Evolutionary conservation across 2,329 filamentous ascomycete species (phyloP).

Genomic region (Colletotrichum higginsianum): DNA sequence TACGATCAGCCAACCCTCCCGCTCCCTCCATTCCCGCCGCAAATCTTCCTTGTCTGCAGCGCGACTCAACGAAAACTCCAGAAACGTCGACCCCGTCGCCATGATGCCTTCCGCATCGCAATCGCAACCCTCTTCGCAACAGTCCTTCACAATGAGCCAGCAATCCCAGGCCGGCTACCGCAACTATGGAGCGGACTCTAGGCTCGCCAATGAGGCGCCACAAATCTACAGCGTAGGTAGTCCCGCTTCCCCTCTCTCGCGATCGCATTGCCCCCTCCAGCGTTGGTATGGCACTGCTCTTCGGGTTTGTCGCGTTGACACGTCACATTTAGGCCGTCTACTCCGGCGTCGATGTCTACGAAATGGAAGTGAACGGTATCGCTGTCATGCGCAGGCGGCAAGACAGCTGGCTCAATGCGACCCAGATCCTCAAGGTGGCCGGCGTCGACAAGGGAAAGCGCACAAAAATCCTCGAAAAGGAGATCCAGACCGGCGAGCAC

Average conservation of each 20-base stretch:
- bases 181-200: constrained; percentile 54
- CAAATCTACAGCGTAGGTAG: constrained; percentile 74
- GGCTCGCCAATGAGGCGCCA: constrained; percentile 59
- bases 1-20: constrained; percentile 25
- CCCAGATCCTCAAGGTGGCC: constrained; percentile 97
- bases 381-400: constrained; percentile 96
- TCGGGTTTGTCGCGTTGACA: constrained; percentile 19
- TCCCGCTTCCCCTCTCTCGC: neutral
- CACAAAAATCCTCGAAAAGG: constrained; percentile 97
- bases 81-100: constrained; percentile 16
- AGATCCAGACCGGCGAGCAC: constrained; percentile 95
- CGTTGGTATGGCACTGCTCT: neutral
- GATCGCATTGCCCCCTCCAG: neutral
- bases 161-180: constrained; percentile 63
- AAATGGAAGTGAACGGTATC: constrained; percentile 96
- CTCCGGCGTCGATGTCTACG: constrained; percentile 95
- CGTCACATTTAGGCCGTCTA: constrained; percentile 78
- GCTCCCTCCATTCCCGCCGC: constrained; percentile 38
- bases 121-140: constrained; percentile 66
- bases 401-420: constrained; percentile 98
- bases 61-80: neutral
- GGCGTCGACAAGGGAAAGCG: constrained; percentile 98
- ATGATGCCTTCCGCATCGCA: constrained; percentile 62
- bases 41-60: constrained; percentile 33
- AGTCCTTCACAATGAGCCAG: constrained; percentile 72